phyloP scores from a whole-genome alignment of 2,329 filamentous ascomycete species.

The Byssoonygena ceratinophila region DNA sequence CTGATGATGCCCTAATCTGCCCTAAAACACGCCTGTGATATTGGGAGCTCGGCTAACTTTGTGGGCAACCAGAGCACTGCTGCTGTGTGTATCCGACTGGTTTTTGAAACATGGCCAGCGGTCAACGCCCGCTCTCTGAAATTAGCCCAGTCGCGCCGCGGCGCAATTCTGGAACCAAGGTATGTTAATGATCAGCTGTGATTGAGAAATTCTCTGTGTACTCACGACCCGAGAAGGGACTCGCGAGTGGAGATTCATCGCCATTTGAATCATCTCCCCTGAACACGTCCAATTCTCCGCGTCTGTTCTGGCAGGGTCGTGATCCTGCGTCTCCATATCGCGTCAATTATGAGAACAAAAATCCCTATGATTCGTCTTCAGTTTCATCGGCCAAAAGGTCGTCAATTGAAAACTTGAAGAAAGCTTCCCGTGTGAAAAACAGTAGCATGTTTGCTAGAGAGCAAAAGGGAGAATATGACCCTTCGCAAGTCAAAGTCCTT shows the following conservation, averaged over 20 bases:
- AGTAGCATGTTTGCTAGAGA: slow-evolving; percentile 94
- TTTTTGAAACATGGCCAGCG: slow-evolving; percentile 42
- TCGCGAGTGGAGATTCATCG: slow-evolving; percentile 62
- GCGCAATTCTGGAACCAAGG: slow-evolving; percentile 63
- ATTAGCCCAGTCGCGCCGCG: slow-evolving; percentile 75
- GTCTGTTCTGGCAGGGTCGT: slow-evolving; percentile 78
- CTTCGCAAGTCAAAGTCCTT: slow-evolving; percentile 61
- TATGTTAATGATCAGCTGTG: not conserved
- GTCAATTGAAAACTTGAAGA: slow-evolving; percentile 91
- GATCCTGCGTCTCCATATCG: slow-evolving; percentile 57
- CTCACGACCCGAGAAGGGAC: slow-evolving; percentile 16
- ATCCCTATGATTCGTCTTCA: slow-evolving; percentile 49
- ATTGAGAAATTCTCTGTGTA: not conserved
- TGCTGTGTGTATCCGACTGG: not conserved
- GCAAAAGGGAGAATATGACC: slow-evolving; percentile 86
- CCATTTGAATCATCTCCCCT: slow-evolving; percentile 78
- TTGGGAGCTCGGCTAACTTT: no score
- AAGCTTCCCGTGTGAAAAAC: slow-evolving; percentile 90
- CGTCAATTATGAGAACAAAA: slow-evolving; percentile 58
- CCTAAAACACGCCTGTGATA: no score
- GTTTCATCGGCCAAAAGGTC: slow-evolving; percentile 63
- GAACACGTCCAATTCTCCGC: slow-evolving; percentile 56
- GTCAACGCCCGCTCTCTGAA: slow-evolving; percentile 72
- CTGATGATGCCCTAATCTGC: no score
- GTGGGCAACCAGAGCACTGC: not conserved